phyloP scores from a whole-genome alignment of 768 basidiomycete genomes.

The Tricholoma sp. region DNA sequence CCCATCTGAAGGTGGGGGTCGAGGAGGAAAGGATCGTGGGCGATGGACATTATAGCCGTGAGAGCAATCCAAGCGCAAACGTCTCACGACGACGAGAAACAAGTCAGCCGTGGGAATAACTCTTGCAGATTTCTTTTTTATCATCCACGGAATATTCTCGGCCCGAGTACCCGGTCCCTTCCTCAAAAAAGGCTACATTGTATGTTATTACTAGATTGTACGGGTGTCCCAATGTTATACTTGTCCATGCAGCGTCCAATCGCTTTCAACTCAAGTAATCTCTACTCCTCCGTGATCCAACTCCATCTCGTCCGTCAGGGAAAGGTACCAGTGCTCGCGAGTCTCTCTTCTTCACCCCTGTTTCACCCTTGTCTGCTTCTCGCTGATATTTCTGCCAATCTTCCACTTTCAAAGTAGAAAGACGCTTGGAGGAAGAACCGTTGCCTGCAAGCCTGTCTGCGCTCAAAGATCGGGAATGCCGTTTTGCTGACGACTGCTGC shows the following conservation, averaged over 20 bases:
- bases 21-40: constrained; percentile 42
- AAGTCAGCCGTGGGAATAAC: constrained; percentile 23
- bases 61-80: constrained; percentile 30
- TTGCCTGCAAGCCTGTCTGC: constrained; percentile 51
- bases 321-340: constrained; percentile 48
- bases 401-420: constrained; percentile 77
- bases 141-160: constrained; percentile 11
- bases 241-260: constrained; percentile 3
- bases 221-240: background rate
- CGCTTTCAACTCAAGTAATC: constrained; percentile 29
- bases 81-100: constrained; percentile 23
- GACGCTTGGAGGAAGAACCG: constrained; percentile 48
- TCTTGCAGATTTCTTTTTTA: constrained; percentile 14
- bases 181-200: background rate
- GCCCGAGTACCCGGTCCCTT: constrained; percentile 7
- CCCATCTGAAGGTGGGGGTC: constrained; percentile 41
- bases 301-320: constrained; percentile 34
- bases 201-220: background rate
- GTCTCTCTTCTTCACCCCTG: constrained; percentile 27
- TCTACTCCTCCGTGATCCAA: constrained; percentile 21
- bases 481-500: constrained; percentile 19
- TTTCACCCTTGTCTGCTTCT: constrained; percentile 22
- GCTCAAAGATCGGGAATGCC: constrained; percentile 53
- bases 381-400: constrained; percentile 80
- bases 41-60: constrained; percentile 42